Base-by-base conservation (phyloP, 495 filamentous ascomycete species). In the Chaetomium cochliodes region DNA sequence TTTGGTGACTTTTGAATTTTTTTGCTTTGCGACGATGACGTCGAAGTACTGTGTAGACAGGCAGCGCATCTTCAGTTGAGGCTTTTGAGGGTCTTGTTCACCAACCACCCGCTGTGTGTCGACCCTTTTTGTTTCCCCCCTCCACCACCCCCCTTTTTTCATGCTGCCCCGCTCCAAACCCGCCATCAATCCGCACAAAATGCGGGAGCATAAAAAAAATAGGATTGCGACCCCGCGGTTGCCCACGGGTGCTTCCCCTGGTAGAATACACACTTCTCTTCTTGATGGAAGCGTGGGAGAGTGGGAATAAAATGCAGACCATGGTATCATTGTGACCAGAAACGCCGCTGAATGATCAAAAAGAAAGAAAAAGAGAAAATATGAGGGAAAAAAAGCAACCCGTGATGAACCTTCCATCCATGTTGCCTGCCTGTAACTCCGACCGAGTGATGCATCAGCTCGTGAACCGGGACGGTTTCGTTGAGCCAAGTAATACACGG, bases 401-500 rank as follows among this genome's bases (percentile, higher is more conserved):
- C 28, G 30, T 13, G 15, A 18, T 37, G 20, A n/a, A 2, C 37
- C 50, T 11, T 22, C 41, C 33, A 15, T 11, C 25, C 51, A 11
- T 16, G 26, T 5, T 18, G 33, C 15, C 12, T 22, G 69, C 55
- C 58, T 30, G 49, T 74, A 79, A 77, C 77, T 76, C 76, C 76
- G 68, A 33, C 73, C 70, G 65, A 51, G 74, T 78, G 70, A 80
- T 80, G 77, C 75, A 74, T 61, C 18, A 67, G 75, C 71, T 76
- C 71, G 70, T 80, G 70, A 76, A 74, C 54, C 33, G 16, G 16
- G 28, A 0, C 26, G 51, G 18, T 9, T 37, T 37, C 53, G 63
- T 56, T 72, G 69, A 72, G 74, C 67, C 69, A 73, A 73, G 66
- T 77, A 66, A 26, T 79, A 80, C 79, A 79, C 53, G 72, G 74